Conservation (phyloP, 2,329 filamentous ascomycete species). For the Blastomyces gilchristii region DNA sequence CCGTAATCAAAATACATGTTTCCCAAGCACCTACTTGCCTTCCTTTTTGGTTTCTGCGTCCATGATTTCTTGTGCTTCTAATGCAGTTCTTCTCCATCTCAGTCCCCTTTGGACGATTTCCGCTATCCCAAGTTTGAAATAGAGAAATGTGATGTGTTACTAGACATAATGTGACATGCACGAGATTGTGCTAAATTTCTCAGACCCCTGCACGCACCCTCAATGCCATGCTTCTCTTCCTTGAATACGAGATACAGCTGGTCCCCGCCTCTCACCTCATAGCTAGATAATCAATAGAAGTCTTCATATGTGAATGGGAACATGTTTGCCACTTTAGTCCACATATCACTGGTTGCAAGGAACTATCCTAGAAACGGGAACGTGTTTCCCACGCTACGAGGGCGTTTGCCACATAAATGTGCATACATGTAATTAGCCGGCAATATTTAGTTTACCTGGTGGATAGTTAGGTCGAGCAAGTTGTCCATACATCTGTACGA, state of each 20-base stretch:
- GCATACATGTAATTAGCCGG: not conserved
- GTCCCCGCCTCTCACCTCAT: too few relatives aligned
- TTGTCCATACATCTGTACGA: not conserved
- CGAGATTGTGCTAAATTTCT: too few relatives aligned
- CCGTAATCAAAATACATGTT: not conserved
- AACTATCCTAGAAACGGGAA: too few relatives aligned
- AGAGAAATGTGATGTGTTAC: not conserved
- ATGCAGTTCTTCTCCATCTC: not conserved
- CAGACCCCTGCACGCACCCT: too few relatives aligned
- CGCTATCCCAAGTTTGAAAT: not conserved
- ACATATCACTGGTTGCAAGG: too few relatives aligned
- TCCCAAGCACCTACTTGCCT: not conserved
- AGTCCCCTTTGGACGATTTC: not conserved
- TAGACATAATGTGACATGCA: too few relatives aligned
- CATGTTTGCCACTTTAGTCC: too few relatives aligned
- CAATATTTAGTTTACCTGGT: not conserved
- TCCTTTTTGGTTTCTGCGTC: not conserved
- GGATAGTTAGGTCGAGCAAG: not conserved
- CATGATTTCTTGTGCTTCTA: not conserved
- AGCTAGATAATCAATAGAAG: too few relatives aligned
- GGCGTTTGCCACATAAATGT: not conserved
- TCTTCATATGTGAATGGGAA: too few relatives aligned
- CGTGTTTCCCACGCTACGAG: not conserved
- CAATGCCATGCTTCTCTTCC: too few relatives aligned
- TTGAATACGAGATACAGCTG: too few relatives aligned